Evolutionary conservation across 2,329 filamentous ascomycete species (phyloP), one percentile per base, ranked within the genome.

Genomic region (Trichophaea hybrida): DNA sequence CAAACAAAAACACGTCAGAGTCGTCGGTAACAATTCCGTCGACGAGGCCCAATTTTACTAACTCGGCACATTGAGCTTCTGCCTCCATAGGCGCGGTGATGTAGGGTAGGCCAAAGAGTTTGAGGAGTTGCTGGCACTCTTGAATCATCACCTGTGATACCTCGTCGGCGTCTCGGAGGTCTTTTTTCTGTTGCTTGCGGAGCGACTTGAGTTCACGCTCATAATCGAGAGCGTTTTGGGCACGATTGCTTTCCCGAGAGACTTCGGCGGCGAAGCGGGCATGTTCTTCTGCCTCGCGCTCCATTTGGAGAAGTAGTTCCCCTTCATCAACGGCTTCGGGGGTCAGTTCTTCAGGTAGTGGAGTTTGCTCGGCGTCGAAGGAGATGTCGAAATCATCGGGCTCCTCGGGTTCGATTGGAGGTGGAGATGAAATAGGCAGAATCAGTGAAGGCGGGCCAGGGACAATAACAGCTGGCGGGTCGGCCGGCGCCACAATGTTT

Each of bases 31-130:
- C 90, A 63, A 98, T 95, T 10, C 94, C 93, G 70, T 98, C 94
- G 6, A 98, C 94, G 0, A 97, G 80, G 0, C 88, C 88, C 0
- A 97, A 76, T 0, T 74, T 75, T 0, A 98, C 90, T 3, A 98
- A 80, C 72, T 95, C 87, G 0, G 93, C 93, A 69, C 93, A 98
- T 71, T 98, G 93, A 0, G 93, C 93, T 76, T 98, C 93, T 0
- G 93, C 93, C 77, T 98, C 93, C 93, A 97, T 97, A 0, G 94
- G 94, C 0, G 93, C 93, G 0, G 91, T 98, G 67, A 98, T 85
- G 70, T 98, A 98, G 0, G 93, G 93, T 8, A 98, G 81, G 0
- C 93, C 93, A 71, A 98, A 98, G 6, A 96, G 80, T 4, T 83
- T 80, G 17, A 98, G 80, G 0, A 98, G 79, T 50, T 93, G 85